Percentiles rank a stretch among this genome's conserved stretches.
These are phyloP conservation scores for Stropharia rugosoannulata DNA, from an alignment of 768 basidiomycete species.

Conservation along the genomic window DNA sequence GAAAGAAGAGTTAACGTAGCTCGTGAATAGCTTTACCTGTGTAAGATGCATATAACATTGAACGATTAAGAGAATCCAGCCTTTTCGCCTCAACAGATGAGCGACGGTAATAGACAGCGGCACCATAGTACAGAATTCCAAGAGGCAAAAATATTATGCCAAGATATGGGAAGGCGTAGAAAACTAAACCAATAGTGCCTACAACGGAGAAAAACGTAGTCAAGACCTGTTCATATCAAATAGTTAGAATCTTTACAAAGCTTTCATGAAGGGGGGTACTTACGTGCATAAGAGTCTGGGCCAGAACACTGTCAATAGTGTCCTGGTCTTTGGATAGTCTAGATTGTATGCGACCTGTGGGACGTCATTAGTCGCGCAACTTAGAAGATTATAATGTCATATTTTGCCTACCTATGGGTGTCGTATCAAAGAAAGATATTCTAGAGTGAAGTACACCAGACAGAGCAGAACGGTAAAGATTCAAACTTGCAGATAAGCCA, in stretches of 20 bases:
- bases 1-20: too few relatives aligned
- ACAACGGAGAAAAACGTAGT: slow-evolving; percentile 42
- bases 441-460: slow-evolving; percentile 58
- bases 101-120: slow-evolving; percentile 55
- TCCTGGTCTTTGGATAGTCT: slow-evolving; percentile 64
- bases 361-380: slow-evolving; percentile 1
- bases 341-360: slow-evolving; percentile 53
- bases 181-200: slow-evolving; percentile 58
- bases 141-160: slow-evolving; percentile 64
- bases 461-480: slow-evolving; percentile 57
- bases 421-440: slow-evolving; percentile 71
- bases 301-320: slow-evolving; percentile 50
- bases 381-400: neutral
- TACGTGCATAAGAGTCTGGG: slow-evolving; percentile 48
- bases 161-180: slow-evolving; percentile 67
- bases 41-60: slow-evolving; percentile 55
- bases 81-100: slow-evolving; percentile 67
- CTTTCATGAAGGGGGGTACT: neutral
- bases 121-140: slow-evolving; percentile 48
- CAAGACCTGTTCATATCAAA: slow-evolving; percentile 34
- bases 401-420: slow-evolving; percentile 50
- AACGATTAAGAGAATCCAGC: slow-evolving; percentile 61
- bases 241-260: neutral
- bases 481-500: slow-evolving; percentile 40
- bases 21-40: slow-evolving; percentile 37